Evolutionary conservation across 2,329 filamentous ascomycete species (phyloP).

Genomic region (Botrytis deweyae): DNA sequence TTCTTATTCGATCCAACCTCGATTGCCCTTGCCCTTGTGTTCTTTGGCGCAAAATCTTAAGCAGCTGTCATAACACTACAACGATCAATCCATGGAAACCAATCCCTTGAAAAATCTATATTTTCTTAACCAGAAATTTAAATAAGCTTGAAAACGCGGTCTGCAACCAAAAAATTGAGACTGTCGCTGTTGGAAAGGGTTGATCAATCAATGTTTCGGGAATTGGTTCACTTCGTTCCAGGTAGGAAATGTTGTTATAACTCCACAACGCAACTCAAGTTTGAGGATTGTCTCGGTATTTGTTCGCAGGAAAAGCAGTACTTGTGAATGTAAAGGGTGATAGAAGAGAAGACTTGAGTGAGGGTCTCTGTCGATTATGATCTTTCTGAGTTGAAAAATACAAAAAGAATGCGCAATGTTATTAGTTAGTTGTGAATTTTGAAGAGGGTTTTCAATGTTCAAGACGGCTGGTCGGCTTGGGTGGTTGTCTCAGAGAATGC

Average conservation of each 20-base stretch:
- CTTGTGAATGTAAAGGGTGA: not conserved
- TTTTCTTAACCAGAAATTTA: not conserved
- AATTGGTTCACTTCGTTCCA: not conserved
- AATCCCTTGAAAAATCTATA: not conserved
- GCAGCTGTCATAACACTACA: not conserved
- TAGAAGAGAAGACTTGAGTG: not conserved
- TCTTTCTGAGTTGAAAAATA: not conserved
- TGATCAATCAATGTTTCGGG: constrained; percentile 20
- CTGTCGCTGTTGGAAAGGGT: not conserved
- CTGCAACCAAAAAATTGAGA: not conserved
- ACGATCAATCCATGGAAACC: constrained; percentile 6
- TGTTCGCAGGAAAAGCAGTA: not conserved
- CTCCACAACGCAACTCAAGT: not conserved
- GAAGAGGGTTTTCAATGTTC: not conserved
- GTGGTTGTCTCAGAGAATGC: constrained; percentile 20
- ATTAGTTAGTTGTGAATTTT: not conserved
- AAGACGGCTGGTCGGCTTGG: constrained; percentile 3
- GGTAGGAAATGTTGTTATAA: constrained; percentile 11
- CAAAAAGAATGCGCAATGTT: not conserved
- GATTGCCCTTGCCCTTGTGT: not conserved
- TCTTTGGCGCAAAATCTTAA: constrained; percentile 12
- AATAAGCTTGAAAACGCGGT: not conserved
- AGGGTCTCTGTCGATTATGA: not conserved
- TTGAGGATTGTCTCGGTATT: constrained; percentile 16
- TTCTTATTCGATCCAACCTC: not conserved